These are phyloP conservation scores for Kewa caespitosa DNA, from an alignment of 179 eudicot species.

Conservation along the genomic window DNA sequence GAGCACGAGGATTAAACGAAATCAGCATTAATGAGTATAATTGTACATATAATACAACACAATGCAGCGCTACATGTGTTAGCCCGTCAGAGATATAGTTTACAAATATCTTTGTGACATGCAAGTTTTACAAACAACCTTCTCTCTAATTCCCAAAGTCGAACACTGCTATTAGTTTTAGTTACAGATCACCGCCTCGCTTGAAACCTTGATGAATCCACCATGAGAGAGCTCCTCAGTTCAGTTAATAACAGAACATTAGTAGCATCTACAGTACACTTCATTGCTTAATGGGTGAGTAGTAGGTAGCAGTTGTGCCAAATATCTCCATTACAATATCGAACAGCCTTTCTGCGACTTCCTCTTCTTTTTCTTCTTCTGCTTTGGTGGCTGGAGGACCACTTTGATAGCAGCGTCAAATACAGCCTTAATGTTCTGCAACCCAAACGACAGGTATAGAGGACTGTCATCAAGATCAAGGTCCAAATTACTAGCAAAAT, in stretches of 20 bases:
- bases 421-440: slow-evolving; percentile 92
- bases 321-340: slow-evolving; percentile 32
- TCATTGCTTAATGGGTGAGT: slow-evolving; percentile 15
- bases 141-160: slow-evolving; percentile 13
- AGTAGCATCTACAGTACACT: slow-evolving; percentile 21
- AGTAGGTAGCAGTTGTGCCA: slow-evolving; percentile 15
- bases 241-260: slow-evolving; percentile 28
- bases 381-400: slow-evolving; percentile 50
- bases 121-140: slow-evolving; percentile 23
- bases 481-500: background rate
- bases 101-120: slow-evolving; percentile 15
- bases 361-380: slow-evolving; percentile 51
- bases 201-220: slow-evolving; percentile 17
- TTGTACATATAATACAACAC: slow-evolving; percentile 26
- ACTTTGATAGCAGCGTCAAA: slow-evolving; percentile 93
- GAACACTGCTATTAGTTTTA: background rate
- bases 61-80: slow-evolving; percentile 18
- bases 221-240: slow-evolving; percentile 21
- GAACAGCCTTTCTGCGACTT: slow-evolving; percentile 49
- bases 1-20: background rate
- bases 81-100: slow-evolving; percentile 22
- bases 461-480: background rate
- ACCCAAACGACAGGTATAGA: background rate
- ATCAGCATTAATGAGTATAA: slow-evolving; percentile 4
- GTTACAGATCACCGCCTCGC: slow-evolving; percentile 21